Evolutionary conservation across 805 yeast species (phyloP), one percentile per base, ranked within the genome.

Genomic region (Kluyveromyces wickerhamii): DNA sequence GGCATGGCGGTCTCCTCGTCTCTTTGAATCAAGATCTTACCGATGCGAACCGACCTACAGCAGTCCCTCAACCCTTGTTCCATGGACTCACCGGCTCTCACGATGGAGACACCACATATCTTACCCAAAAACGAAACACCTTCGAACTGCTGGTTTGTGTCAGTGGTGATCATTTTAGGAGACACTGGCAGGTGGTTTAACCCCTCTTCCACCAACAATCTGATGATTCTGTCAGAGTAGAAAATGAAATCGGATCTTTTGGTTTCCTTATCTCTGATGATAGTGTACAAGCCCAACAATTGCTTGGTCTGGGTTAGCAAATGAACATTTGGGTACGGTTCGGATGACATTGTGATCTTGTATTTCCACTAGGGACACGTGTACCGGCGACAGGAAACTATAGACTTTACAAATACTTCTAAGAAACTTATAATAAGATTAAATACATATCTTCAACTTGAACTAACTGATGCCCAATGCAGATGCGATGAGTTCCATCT

Each of bases 71-170:
- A 68, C 21, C 97, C 98, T 69, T 86, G 94, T 62, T 92, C 99
- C 99, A 92, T 92, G 28, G 94, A 81, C 62, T 92, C 99, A 46
- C 99, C 99, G 4, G 99, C 99, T 57, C 99, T 74, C 51, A 92
- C 94, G 55, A 92, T 92, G 12, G 96, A 86, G 23, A 92, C 99
- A 45, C 99, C 99, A 59, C 97, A 89, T 41, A 92, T 92, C 61
- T 85, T 87, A 28, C 98, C 97, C 51, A 75, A 64, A 59, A 89
- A 89, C 40, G 70, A 67, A 38, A 80, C 79, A 10, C 99, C 99
- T 3, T 73, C 69, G 57, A 74, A 86, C 24, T 63, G 61, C 43
- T 75, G 70, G 35, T 79, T 80, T 9, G 92, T 77, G 29, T 94
- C 89, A 22, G 97, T 88, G 34, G 69, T 69, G 29, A 92, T 80